Evolutionary conservation across 805 yeast genomes (phyloP).

Genomic region (Candida caryicola): DNA sequence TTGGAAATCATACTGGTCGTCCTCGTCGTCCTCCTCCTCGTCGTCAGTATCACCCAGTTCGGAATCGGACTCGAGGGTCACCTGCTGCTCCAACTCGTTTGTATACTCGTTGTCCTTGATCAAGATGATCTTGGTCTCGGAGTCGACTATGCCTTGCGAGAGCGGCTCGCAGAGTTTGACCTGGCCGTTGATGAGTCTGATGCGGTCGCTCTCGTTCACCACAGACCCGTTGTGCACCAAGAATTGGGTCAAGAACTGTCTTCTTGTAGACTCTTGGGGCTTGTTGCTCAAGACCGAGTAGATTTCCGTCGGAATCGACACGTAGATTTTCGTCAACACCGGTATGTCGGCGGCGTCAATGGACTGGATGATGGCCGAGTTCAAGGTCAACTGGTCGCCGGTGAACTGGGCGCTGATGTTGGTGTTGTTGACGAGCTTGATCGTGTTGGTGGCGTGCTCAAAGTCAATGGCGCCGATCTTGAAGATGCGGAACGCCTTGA

Average conservation of each 20-base stretch:
- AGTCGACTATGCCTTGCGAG: conserved; percentile 57
- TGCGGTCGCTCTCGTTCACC: conserved; percentile 41
- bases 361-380: conserved; percentile 35
- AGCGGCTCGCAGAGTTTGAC: conserved; percentile 69
- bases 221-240: conserved; percentile 22
- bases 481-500: conserved; percentile 31
- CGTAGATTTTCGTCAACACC: conserved; percentile 43
- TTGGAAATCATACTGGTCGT: conserved; percentile 10
- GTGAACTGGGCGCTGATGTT: conserved; percentile 34
- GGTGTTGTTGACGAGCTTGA: conserved; percentile 40
- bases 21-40: conserved; percentile 4
- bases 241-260: conserved; percentile 28
- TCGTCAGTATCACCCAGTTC: conserved; percentile 7
- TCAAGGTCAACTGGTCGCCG: conserved; percentile 31
- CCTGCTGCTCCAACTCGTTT: conserved; percentile 1
- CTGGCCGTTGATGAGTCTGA: conserved; percentile 45
- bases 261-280: conserved; percentile 31
- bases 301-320: conserved; percentile 45
- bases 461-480: conserved; percentile 33
- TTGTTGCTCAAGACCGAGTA: conserved; percentile 32
- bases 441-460: conserved; percentile 23
- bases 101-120: conserved; percentile 31
- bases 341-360: conserved; percentile 33
- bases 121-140: conserved; percentile 52
- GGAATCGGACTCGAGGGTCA: conserved; percentile 3